Base-by-base conservation (phyloP, 2,329 filamentous ascomycete species). In the Fusarium gaditjirri region DNA sequence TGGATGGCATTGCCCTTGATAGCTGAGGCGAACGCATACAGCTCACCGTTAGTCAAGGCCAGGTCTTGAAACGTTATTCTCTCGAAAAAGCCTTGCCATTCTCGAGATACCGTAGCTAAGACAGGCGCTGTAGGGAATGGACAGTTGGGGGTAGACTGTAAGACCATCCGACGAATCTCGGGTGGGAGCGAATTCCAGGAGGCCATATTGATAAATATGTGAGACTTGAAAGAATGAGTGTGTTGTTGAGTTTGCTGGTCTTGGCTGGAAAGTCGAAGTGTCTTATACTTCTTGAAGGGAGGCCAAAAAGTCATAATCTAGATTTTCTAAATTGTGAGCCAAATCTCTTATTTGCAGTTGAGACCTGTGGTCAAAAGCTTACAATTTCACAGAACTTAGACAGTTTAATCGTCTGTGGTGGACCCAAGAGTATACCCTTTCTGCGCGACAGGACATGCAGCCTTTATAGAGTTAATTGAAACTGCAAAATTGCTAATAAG, bases 81-180 rank as follows among this genome's bases (percentile, higher is more conserved):
- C 21, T 72, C 67, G 23, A 70, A 68, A n/a, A 70, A 68, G 25
- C 16, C 39, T 57, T 70, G 60, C 70, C 70, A 70, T 10, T 68
- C 70, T 49, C 23, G 43, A 27, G 43, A 72, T 17, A 72, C 67
- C 6, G 60, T 47, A 31, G 67, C 67, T 3, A 72, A 29, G 1
- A 39, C 35, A 49, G 63, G 44, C n/a, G 41, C 33, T 27, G 33
- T 49, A 9, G 46, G 8, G 27, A 29, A 29, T 29, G 27, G 27
- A 29, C 27, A 29, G 13, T 14, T 39, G 12, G 25, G 36, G 6
- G 35, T 49, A 19, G 3, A 69, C 16, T 31, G 14, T 7, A 72
- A 38, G 16, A 68, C 59, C 25, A 52, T 13, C 11, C 54, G 54
- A 35, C 64, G 70, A 61, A 68, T 53, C 33, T 72, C 68, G 8